Base-by-base conservation (phyloP, 1,284 basidiomycete species). In the Coriolopsis trogii region DNA sequence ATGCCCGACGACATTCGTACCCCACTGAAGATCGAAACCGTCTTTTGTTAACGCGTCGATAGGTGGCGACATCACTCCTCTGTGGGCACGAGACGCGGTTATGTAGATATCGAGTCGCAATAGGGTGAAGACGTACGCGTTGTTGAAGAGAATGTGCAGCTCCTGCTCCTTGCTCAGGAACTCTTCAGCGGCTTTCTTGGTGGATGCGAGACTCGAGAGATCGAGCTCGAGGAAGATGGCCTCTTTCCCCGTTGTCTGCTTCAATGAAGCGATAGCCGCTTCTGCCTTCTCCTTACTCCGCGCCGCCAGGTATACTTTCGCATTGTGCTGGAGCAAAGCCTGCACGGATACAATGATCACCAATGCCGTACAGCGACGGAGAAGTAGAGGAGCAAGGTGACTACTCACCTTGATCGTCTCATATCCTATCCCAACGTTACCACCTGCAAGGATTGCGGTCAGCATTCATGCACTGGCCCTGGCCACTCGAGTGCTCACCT, bases 1-100 rank as follows among this genome's bases (percentile, higher is more conserved):
- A 45, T 55, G 59, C 69, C 77, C 77, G 21, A 85, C 63, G 28
- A 76, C 73, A 61, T 86, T 87, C 8, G 81, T 83, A 1, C 83
- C 79, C 49, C 77, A 81, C 60, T 80, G 78, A 15, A 80, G 64
- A 23, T 80, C 76, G 54, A 74, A 77, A 0, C 76, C 77, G 40
- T 81, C 73, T 9, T 62, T 62, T 0, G 80, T 81, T 34, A 69
- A 51, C 36, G 64, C 39, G 6, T 69, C 66, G 3, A 67, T 42
- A 0, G 72, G 72, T 3, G 69, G 63, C 5, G 62, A 60, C 78
- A 81, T 79, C n/a, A 82, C 71, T 4, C 80, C 79, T 0, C 76
- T 80, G 24, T 15, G 28, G 23, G 9, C 4, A 16, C 21, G 29
- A 7, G 12, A n/a, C 10, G 25, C 12, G n/a, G n/a, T n/a, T 13